Percentiles rank a stretch among this genome's conserved stretches.
phyloP scores from a whole-genome alignment of 176 grass and related monocot genomes.

The Oropetium thomaeum region DNA sequence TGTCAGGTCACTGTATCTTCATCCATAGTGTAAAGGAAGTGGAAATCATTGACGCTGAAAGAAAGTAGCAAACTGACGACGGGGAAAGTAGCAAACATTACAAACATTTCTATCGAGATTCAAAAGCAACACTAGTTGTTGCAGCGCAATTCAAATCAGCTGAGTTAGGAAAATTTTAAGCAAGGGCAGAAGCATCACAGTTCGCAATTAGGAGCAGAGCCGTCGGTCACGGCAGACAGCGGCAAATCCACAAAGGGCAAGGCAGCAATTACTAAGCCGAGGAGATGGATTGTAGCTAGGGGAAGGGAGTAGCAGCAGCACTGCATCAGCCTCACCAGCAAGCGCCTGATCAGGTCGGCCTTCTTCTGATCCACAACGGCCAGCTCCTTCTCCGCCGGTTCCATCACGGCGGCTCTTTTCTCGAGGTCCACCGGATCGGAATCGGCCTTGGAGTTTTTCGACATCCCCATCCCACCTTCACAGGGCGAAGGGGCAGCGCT shows the following conservation, averaged over 20 bases:
- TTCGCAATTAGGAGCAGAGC: neutral
- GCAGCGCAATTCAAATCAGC: neutral
- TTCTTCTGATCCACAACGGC: neutral
- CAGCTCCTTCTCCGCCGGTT: neutral
- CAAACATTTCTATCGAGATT: neutral
- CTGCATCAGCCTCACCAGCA: neutral
- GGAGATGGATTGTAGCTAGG: neutral
- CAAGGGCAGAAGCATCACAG: neutral
- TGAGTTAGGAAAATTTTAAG: neutral
- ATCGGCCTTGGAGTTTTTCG: neutral
- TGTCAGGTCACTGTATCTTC: neutral
- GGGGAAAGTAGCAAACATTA: neutral
- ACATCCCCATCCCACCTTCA: neutral
- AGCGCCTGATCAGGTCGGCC: neutral
- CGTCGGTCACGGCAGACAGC: neutral
- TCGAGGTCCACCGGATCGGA: neutral
- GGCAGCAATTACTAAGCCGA: neutral
- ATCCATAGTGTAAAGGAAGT: neutral
- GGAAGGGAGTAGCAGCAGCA: neutral
- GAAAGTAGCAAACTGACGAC: no score
- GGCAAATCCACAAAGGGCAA: neutral
- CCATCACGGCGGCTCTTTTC: neutral
- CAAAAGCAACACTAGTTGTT: neutral
- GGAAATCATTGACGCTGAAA: neutral
- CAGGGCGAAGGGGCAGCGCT: neutral